Evolutionary conservation across 2,329 filamentous ascomycete genomes (phyloP).

Genomic region (Didymella exigua): DNA sequence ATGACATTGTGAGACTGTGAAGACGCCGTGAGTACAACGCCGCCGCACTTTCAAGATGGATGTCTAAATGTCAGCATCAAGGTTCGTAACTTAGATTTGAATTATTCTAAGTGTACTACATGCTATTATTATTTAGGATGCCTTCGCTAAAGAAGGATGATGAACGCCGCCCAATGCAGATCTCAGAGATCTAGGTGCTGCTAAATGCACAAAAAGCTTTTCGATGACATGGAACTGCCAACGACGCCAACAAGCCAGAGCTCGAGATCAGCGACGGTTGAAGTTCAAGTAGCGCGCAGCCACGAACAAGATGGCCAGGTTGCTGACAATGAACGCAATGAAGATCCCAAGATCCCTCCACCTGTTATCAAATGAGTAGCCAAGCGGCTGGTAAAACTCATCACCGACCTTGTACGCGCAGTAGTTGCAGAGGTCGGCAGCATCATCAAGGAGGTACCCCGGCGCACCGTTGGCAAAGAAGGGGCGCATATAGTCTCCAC

Average conservation of each 20-base stretch:
- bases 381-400: constrained; percentile 74
- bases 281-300: constrained; percentile 59
- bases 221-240: background rate
- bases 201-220: constrained; percentile 4
- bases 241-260: background rate
- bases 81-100: background rate
- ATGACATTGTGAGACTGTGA: background rate
- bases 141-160: background rate
- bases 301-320: constrained; percentile 69
- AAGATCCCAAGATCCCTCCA: constrained; percentile 88
- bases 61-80: too few species aligned
- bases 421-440: constrained; percentile 73
- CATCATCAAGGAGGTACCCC: constrained; percentile 73
- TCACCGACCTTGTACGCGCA: constrained; percentile 82
- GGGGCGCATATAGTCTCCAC: constrained; percentile 74
- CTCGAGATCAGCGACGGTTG: constrained; percentile 47
- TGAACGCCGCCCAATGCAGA: constrained; percentile 23
- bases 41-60: too few species aligned
- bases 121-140: background rate
- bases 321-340: constrained; percentile 75
- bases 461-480: constrained; percentile 73
- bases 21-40: background rate
- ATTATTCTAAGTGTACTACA: constrained; percentile 2
- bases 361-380: constrained; percentile 68
- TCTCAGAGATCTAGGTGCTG: constrained; percentile 14